Percentiles rank a stretch among this genome's conserved stretches.
Evolutionary conservation across 2,329 filamentous ascomycete genomes (phyloP).

Genomic region (Sarocladiaceae sp.): DNA sequence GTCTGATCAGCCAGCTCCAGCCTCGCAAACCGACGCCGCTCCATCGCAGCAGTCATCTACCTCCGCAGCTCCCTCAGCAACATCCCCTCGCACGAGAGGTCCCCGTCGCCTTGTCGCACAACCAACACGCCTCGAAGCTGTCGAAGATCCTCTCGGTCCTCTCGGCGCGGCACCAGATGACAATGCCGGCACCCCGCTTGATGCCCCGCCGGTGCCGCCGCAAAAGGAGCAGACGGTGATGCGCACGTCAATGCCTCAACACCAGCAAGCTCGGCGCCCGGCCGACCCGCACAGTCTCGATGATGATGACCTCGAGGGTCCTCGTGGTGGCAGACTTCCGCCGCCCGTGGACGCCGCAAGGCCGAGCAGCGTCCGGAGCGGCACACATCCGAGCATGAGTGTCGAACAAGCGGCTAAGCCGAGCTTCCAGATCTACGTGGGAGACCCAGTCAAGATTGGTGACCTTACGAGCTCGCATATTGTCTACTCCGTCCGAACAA

Average conservation of each 20-base stretch:
- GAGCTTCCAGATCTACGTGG: conserved; percentile 83
- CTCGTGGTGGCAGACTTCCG: conserved; percentile 50
- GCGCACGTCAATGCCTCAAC: conserved; percentile 49
- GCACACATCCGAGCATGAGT: conserved; percentile 73
- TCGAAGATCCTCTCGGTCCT: conserved; percentile 73
- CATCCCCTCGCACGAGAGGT: conserved; percentile 39
- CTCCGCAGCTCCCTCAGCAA: conserved; percentile 21
- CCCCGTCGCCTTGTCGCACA: conserved; percentile 67
- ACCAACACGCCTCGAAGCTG: conserved; percentile 72
- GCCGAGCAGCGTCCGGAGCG: conserved; percentile 46
- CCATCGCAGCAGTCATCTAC: conserved; percentile 22
- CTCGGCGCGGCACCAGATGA: conserved; percentile 59
- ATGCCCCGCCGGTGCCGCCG: conserved; percentile 64
- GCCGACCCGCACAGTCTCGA: conserved; percentile 63
- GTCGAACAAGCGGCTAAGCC: conserved; percentile 93
- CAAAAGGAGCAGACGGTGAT: conserved; percentile 63
- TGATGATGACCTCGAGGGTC: conserved; percentile 59
- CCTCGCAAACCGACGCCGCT: conserved; percentile 25
- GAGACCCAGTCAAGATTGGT: conserved; percentile 96
- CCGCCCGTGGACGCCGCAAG: conserved; percentile 58
- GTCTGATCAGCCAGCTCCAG: conserved; percentile 1
- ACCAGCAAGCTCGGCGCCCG: conserved; percentile 39
- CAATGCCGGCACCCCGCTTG: conserved; percentile 26
- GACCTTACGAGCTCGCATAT: conserved; percentile 97
- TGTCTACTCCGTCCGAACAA: conserved; percentile 92